phyloP scores from a whole-genome alignment of 2,329 filamentous ascomycete genomes.

The Tolypocladium tropicale region DNA sequence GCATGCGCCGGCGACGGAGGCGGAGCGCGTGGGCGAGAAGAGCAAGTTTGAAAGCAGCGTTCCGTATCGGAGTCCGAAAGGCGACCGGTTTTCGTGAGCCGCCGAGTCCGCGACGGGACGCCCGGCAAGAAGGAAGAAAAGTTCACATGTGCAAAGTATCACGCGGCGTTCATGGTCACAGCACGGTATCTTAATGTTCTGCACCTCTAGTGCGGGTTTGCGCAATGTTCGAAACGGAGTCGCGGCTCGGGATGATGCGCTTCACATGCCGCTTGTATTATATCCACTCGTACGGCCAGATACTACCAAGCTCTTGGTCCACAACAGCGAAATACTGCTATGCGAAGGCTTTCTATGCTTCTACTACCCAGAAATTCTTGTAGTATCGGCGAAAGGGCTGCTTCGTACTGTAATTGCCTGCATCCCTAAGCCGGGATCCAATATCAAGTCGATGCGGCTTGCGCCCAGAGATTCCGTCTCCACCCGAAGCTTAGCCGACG shows the following conservation, averaged over 20 bases:
- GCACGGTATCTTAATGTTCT: not conserved
- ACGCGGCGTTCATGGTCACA: not conserved
- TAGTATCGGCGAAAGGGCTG: no score
- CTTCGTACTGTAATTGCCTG: no score
- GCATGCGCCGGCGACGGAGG: slow-evolving; percentile 65
- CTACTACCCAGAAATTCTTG: no score
- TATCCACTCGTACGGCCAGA: not conserved
- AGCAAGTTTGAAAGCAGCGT: slow-evolving; percentile 79
- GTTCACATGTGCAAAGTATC: not conserved
- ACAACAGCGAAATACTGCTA: not conserved
- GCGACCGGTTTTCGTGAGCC: slow-evolving; percentile 66
- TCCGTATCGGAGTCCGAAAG: slow-evolving; percentile 69
- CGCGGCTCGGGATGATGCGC: not conserved
- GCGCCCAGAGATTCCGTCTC: not conserved
- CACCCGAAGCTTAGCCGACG: not conserved
- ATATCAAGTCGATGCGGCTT: no score
- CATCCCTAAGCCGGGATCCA: no score
- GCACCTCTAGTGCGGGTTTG: not conserved
- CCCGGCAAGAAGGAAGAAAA: slow-evolving; percentile 4
- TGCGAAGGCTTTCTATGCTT: no score
- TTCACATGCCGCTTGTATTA: not conserved
- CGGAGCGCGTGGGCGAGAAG: slow-evolving; percentile 59
- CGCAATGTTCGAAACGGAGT: not conserved
- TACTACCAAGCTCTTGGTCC: not conserved
- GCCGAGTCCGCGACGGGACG: not conserved